A percentile compares a stretch with the other conserved stretches of the same genome.
Conservation (phyloP, 192 early-diverging fungal genomes). For the Glomus cerebriforme region DNA sequence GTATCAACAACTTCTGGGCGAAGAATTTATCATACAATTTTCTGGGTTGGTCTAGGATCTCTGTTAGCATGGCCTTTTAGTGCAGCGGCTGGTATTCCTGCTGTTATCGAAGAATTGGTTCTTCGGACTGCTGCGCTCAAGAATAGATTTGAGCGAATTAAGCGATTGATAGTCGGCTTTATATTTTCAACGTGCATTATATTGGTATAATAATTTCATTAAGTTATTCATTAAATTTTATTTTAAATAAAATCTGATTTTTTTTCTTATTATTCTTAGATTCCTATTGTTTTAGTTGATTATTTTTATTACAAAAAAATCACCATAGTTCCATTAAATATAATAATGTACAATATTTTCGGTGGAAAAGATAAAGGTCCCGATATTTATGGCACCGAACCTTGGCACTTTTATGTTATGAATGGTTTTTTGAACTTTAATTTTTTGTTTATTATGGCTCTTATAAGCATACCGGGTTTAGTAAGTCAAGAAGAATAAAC, state of each 20-base stretch:
- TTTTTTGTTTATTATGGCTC: conserved; percentile 71
- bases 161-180: conserved; percentile 30
- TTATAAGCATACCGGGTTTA: conserved; percentile 62
- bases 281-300: conserved; percentile 70
- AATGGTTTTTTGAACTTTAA: conserved; percentile 95
- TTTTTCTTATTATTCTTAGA: conserved; percentile 40
- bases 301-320: conserved; percentile 71
- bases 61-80: conserved; percentile 90
- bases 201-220: neutral
- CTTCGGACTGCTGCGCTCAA: conserved; percentile 48
- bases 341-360: conserved; percentile 93
- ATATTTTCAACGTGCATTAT: neutral
- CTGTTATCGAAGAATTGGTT: conserved; percentile 71
- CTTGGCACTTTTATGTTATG: conserved; percentile 79
- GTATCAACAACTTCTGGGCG: conserved; percentile 47
- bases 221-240: neutral
- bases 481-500: conserved; percentile 41
- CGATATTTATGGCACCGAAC: conserved; percentile 86
- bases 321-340: conserved; percentile 80
- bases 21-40: conserved; percentile 59
- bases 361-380: conserved; percentile 61
- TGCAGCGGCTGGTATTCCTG: conserved; percentile 72
- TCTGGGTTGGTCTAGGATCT: conserved; percentile 64
- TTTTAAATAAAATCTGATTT: neutral
- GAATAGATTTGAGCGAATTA: conserved; percentile 46